A percentile compares a stretch with the other conserved stretches of the same genome.
These are phyloP conservation scores for Kodamaea anthophila DNA, from an alignment of 1,139 yeast genomes.

Conservation along the genomic window DNA sequence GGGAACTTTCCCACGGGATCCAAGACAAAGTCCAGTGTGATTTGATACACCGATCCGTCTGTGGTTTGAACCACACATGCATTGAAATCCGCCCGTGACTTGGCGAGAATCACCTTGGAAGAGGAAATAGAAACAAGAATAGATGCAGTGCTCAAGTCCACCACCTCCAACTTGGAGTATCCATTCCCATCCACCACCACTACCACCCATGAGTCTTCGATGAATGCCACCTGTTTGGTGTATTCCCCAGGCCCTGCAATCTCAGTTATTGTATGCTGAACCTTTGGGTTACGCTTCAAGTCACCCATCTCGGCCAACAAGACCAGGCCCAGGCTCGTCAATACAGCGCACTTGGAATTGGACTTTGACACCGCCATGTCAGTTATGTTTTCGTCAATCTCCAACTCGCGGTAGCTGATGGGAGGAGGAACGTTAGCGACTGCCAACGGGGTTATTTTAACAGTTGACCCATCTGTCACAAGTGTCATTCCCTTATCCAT, in stretches of 20 bases:
- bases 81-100: conserved; percentile 50
- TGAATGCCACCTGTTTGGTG: conserved; percentile 60
- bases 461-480: conserved; percentile 74
- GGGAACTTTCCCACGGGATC: conserved; percentile 48
- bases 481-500: conserved; percentile 71
- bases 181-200: conserved; percentile 50
- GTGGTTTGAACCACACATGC: conserved; percentile 53
- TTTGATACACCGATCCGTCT: conserved; percentile 52
- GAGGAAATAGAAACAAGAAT: conserved; percentile 31
- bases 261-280: conserved; percentile 38
- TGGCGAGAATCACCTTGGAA: conserved; percentile 50
- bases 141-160: conserved; percentile 21
- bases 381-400: conserved; percentile 43
- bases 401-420: conserved; percentile 63
- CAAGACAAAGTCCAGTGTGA: conserved; percentile 14
- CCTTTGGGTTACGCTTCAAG: conserved; percentile 35
- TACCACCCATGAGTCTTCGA: conserved; percentile 45
- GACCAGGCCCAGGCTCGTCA: conserved; percentile 37
- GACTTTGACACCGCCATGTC: conserved; percentile 60
- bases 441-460: conserved; percentile 75
- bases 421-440: conserved; percentile 96
- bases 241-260: conserved; percentile 40
- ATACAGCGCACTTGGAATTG: conserved; percentile 55
- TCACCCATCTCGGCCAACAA: conserved; percentile 19
- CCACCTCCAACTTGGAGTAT: conserved; percentile 44